These are phyloP conservation scores for Rosa multiflora DNA, from an alignment of 306 rosid genomes.

Conservation along the genomic window DNA sequence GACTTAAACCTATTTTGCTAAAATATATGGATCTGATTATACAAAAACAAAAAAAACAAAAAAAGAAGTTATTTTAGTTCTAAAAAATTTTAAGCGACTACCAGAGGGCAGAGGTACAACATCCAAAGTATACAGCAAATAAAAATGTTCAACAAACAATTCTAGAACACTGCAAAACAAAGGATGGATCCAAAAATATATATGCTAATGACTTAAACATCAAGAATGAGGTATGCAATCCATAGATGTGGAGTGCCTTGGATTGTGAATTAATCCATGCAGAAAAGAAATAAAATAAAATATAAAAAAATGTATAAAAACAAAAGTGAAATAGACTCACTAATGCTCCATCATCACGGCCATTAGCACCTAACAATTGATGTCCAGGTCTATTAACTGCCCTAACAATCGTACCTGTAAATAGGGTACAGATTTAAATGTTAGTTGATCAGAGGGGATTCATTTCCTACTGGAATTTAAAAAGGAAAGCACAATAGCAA, in stretches of 20 bases:
- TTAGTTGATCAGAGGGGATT: not conserved
- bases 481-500: not conserved
- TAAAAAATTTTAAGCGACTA: not conserved
- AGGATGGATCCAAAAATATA: not conserved
- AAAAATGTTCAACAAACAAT: not conserved
- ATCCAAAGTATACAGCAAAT: not conserved
- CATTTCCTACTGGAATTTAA: not conserved
- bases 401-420: constrained; percentile 74
- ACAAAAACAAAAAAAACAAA: too few relatives aligned
- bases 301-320: not conserved
- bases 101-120: not conserved
- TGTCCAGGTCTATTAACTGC: constrained; percentile 88
- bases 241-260: not conserved
- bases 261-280: not conserved
- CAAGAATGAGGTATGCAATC: not conserved
- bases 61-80: not conserved
- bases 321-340: constrained; percentile 49
- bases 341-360: constrained; percentile 97
- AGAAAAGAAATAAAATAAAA: not conserved
- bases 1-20: constrained; percentile 1
- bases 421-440: not conserved
- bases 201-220: not conserved
- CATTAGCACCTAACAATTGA: constrained; percentile 90
- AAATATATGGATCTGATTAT: not conserved
- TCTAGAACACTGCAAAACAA: not conserved